A percentile compares a stretch with the other conserved stretches of the same genome.
Conservation (phyloP, 441 rosid genomes). For the Gossypium laxum region DNA sequence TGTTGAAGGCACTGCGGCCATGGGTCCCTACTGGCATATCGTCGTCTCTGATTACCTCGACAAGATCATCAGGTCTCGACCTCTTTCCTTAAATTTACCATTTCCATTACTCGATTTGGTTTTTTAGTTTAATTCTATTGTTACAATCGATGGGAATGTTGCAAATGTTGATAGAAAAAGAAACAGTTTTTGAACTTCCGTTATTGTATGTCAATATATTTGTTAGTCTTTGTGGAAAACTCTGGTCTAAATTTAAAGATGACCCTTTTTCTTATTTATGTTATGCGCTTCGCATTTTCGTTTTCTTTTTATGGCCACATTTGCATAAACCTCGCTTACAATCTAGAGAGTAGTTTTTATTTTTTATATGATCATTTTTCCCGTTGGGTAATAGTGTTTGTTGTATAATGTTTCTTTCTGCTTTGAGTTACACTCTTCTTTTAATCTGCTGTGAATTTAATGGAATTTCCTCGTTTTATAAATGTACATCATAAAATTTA, state of each 20-base stretch:
- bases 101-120: background rate
- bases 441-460: background rate
- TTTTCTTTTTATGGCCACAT: background rate
- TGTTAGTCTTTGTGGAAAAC: background rate
- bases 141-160: background rate
- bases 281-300: background rate
- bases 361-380: background rate
- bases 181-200: background rate
- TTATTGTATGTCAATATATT: background rate
- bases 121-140: background rate
- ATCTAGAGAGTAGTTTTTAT: no score
- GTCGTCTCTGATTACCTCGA: constrained; percentile 73
- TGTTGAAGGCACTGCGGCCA: constrained; percentile 79
- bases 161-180: background rate
- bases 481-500: background rate
- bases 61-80: constrained; percentile 65
- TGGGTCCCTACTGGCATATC: constrained; percentile 78
- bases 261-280: background rate
- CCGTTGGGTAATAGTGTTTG: background rate
- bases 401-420: background rate
- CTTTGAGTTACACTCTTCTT: background rate
- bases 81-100: constrained; percentile 6
- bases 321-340: no score
- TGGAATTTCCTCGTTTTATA: background rate
- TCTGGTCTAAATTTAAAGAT: background rate